Evolutionary conservation across 1,284 basidiomycete genomes (phyloP).

Genomic region (Calocybe gambosa): DNA sequence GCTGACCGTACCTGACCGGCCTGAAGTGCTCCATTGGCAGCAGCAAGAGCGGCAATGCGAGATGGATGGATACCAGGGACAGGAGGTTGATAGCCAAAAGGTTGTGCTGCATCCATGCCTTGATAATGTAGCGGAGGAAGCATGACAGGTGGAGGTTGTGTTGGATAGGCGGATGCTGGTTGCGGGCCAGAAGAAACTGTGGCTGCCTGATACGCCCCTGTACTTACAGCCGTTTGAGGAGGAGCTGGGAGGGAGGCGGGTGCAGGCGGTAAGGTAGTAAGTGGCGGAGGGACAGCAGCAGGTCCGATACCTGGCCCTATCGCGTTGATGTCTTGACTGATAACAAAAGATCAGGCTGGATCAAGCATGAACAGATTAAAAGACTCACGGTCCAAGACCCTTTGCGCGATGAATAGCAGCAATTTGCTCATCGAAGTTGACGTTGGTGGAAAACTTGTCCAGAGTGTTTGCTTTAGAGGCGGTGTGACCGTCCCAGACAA

Average conservation of each 20-base stretch:
- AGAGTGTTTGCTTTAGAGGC: constrained; percentile 83
- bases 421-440: constrained; percentile 93
- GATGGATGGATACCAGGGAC: constrained; percentile 42
- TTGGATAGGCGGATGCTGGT: constrained; percentile 64
- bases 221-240: constrained; percentile 41
- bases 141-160: constrained; percentile 63
- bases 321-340: constrained; percentile 63
- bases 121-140: constrained; percentile 78
- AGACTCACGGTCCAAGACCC: constrained; percentile 73
- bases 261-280: constrained; percentile 55
- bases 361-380: constrained; percentile 5
- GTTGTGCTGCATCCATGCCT: constrained; percentile 67
- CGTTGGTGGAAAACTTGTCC: constrained; percentile 85
- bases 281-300: constrained; percentile 58
- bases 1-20: constrained; percentile 66
- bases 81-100: constrained; percentile 74
- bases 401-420: constrained; percentile 88
- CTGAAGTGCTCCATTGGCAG: constrained; percentile 38
- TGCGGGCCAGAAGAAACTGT: constrained; percentile 77
- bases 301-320: constrained; percentile 84
- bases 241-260: constrained; percentile 62
- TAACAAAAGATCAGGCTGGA: constrained; percentile 11
- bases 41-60: constrained; percentile 47
- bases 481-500: constrained; percentile 95
- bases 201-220: constrained; percentile 60